Percentiles rank a stretch among this genome's conserved stretches.
Evolutionary conservation across 75 land plant species (phyloP).

Genomic region (Selaginella tamariscina): DNA sequence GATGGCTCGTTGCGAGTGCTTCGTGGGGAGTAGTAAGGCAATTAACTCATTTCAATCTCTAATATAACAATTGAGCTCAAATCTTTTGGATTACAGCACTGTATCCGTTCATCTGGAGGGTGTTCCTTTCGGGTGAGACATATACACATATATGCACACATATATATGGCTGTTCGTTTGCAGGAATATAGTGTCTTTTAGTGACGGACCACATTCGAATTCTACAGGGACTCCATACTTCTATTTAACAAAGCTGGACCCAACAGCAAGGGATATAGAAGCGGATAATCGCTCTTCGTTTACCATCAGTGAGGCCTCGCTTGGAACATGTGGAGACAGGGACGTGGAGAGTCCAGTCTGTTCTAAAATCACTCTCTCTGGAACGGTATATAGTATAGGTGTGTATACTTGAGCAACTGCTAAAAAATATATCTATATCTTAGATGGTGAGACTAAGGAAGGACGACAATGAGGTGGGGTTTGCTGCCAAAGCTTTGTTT

Average conservation of each 20-base stretch:
- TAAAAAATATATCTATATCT: not conserved
- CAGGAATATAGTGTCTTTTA: constrained; percentile 91
- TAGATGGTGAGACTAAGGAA: not conserved
- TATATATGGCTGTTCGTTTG: not conserved
- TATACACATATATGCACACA: not conserved
- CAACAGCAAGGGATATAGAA: constrained; percentile 60
- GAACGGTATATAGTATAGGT: constrained; percentile 45
- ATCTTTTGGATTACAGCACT: constrained; percentile 15
- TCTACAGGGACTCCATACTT: constrained; percentile 79
- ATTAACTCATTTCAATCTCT: not conserved
- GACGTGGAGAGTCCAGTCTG: constrained; percentile 84
- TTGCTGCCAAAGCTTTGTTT: not conserved
- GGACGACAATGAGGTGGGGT: not conserved
- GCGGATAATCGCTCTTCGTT: constrained; percentile 57
- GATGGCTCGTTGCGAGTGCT: not conserved
- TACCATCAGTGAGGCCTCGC: constrained; percentile 60
- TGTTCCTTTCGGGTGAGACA: constrained; percentile 21
- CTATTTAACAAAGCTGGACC: constrained; percentile 76
- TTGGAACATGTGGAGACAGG: constrained; percentile 67
- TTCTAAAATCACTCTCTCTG: constrained; percentile 76
- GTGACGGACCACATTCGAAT: constrained; percentile 61
- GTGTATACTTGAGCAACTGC: not conserved
- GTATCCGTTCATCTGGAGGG: constrained; percentile 22
- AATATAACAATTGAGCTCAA: not conserved
- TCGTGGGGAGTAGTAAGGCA: not conserved